Conservation (phyloP, 2,329 filamentous ascomycete genomes). For the Aspergillus sp. region DNA sequence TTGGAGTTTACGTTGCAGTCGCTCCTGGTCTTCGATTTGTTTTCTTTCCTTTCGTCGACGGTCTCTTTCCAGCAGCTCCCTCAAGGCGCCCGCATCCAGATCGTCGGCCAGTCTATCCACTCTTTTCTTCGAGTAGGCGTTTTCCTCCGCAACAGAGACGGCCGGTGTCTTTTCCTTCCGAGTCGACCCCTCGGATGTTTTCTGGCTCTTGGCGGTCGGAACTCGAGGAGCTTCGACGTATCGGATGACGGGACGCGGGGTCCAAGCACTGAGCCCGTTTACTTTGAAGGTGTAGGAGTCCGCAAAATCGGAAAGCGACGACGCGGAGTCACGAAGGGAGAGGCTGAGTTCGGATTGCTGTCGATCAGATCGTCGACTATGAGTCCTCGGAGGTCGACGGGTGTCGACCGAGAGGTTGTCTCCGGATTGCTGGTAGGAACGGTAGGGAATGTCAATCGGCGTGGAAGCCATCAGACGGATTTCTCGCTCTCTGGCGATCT, state of each 20-base stretch:
- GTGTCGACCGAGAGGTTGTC: slow-evolving; percentile 62
- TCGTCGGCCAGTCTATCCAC: slow-evolving; percentile 76
- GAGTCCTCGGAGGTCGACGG: slow-evolving; percentile 40
- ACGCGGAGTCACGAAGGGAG: slow-evolving; percentile 71
- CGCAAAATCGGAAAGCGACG: slow-evolving; percentile 71
- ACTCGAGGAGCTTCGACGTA: slow-evolving; percentile 67
- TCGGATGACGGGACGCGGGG: slow-evolving; percentile 79
- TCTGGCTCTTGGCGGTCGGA: slow-evolving; percentile 46
- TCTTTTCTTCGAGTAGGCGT: slow-evolving; percentile 59
- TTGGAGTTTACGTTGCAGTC: slow-evolving; percentile 49
- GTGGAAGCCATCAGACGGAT: slow-evolving; percentile 79
- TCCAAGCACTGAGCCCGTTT: slow-evolving; percentile 75
- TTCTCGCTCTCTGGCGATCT: slow-evolving; percentile 79
- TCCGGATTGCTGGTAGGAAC: slow-evolving; percentile 57
- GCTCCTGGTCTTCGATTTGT: slow-evolving; percentile 67
- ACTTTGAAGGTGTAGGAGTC: slow-evolving; percentile 78
- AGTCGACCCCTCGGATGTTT: slow-evolving; percentile 48
- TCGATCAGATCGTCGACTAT: slow-evolving; percentile 58
- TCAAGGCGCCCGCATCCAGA: slow-evolving; percentile 77
- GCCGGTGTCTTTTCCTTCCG: slow-evolving; percentile 54
- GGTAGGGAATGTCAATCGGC: slow-evolving; percentile 60
- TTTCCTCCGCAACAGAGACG: slow-evolving; percentile 62
- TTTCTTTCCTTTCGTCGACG: slow-evolving; percentile 75
- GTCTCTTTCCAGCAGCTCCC: slow-evolving; percentile 89
- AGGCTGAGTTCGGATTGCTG: slow-evolving; percentile 73